These are phyloP conservation scores for Circinella minor DNA, from an alignment of 371 early-diverging fungal species.

Conservation along the genomic window DNA sequence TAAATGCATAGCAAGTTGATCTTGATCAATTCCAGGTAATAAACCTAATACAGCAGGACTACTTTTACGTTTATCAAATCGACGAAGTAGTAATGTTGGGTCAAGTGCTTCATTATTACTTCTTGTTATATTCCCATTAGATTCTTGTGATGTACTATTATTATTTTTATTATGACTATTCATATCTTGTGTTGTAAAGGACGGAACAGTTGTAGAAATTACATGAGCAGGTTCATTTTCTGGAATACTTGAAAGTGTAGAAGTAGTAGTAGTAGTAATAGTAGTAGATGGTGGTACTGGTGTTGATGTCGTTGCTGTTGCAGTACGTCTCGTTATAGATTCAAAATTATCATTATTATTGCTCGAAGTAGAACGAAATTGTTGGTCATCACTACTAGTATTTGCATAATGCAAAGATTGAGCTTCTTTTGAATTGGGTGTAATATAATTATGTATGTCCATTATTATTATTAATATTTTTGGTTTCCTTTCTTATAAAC, in stretches of 20 bases:
- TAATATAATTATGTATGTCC: constrained; percentile 4
- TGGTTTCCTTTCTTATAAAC: not conserved
- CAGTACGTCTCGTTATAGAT: not conserved
- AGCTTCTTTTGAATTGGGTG: not conserved
- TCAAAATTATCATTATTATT: not conserved
- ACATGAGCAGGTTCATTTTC: not conserved
- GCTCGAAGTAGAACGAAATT: not conserved
- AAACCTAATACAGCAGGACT: constrained; percentile 54
- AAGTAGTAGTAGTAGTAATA: not conserved
- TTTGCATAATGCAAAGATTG: constrained; percentile 6
- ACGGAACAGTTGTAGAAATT: not conserved
- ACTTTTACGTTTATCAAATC: constrained; percentile 52
- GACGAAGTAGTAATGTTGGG: constrained; percentile 20
- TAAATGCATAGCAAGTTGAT: constrained; percentile 40
- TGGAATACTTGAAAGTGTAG: constrained; percentile 3
- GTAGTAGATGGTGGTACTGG: no score
- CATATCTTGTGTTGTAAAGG: constrained; percentile 1
- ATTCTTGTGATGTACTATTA: not conserved
- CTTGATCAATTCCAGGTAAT: constrained; percentile 38
- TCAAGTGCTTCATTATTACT: not conserved
- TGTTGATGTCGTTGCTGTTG: not conserved
- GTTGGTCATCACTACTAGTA: not conserved
- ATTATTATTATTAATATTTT: not conserved
- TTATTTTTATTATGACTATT: not conserved
- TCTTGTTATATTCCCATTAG: not conserved